Percentiles rank a stretch among this genome's conserved stretches.
These are phyloP conservation scores for Pycnococcus provasolii DNA, from an alignment of 139 green algal genomes.

Conservation along the genomic window DNA sequence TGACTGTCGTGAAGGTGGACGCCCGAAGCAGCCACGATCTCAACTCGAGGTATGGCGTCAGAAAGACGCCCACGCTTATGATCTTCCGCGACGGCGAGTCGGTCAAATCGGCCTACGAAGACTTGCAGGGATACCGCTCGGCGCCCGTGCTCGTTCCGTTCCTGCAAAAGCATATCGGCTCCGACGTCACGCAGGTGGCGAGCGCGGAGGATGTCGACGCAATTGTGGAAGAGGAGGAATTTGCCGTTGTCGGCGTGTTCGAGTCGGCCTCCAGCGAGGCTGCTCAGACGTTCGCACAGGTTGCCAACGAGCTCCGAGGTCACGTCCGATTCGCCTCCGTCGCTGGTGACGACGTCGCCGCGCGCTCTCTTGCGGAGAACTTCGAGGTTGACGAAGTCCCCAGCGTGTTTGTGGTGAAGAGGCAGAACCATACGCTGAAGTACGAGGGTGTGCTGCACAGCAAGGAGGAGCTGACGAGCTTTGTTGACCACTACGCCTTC, in stretches of 20 bases:
- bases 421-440: conserved; percentile 10
- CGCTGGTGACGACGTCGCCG: not conserved
- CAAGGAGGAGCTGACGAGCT: conserved; percentile 14
- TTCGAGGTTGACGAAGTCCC: conserved; percentile 17
- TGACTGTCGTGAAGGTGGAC: conserved; percentile 19
- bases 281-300: not conserved
- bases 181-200: conserved; percentile 1
- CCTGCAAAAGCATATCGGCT: conserved; percentile 4
- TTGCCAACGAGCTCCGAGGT: not conserved
- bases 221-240: conserved; percentile 5
- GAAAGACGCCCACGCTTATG: conserved; percentile 14
- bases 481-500: conserved; percentile 20
- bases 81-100: conserved; percentile 16
- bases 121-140: conserved; percentile 15
- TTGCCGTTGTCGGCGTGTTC: conserved; percentile 20
- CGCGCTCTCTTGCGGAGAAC: conserved; percentile 4
- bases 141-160: conserved; percentile 10
- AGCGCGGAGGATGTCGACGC: conserved; percentile 8
- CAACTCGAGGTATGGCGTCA: conserved; percentile 14
- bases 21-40: conserved; percentile 4
- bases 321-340: conserved; percentile 11
- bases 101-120: conserved; percentile 4
- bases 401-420: conserved; percentile 15
- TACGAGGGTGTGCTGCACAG: conserved; percentile 8
- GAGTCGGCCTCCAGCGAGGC: not conserved